A percentile compares a stretch with the other conserved stretches of the same genome.
Conservation (phyloP, 2,329 filamentous ascomycete genomes). For the Sporothrix curviconia region DNA sequence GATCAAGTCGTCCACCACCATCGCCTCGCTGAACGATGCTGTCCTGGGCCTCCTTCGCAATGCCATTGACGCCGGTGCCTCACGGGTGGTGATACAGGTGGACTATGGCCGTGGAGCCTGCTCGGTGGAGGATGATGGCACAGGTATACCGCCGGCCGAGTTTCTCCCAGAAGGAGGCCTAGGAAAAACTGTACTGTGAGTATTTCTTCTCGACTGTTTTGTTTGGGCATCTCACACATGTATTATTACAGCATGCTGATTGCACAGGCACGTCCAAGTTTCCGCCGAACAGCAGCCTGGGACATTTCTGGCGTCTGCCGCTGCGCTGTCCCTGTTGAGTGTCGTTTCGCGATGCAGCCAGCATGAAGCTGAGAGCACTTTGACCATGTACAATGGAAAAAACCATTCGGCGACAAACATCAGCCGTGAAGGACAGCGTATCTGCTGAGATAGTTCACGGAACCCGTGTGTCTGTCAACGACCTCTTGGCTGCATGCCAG, state of each 20-base stretch:
- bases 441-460: conserved; percentile 53
- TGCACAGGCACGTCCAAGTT: conserved; percentile 71
- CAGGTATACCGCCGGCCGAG: conserved; percentile 66
- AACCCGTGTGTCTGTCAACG: conserved; percentile 66
- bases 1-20: conserved; percentile 76
- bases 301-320: conserved; percentile 69
- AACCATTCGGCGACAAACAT: conserved; percentile 56
- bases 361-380: conserved; percentile 54
- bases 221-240: not conserved
- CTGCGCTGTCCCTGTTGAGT: conserved; percentile 66
- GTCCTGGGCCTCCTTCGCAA: conserved; percentile 72
- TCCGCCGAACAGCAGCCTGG: conserved; percentile 60
- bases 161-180: conserved; percentile 66
- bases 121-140: conserved; percentile 75
- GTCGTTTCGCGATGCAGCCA: conserved; percentile 64
- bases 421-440: conserved; percentile 52
- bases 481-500: conserved; percentile 84
- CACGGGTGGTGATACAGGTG: conserved; percentile 60
- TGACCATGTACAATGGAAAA: conserved; percentile 66
- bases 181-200: conserved; percentile 65
- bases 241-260: not conserved
- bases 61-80: conserved; percentile 71
- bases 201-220: conserved; percentile 14
- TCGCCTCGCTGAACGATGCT: conserved; percentile 67
- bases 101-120: conserved; percentile 73